Conservation (phyloP, 345 rosid genomes). For the Acer campestre region DNA sequence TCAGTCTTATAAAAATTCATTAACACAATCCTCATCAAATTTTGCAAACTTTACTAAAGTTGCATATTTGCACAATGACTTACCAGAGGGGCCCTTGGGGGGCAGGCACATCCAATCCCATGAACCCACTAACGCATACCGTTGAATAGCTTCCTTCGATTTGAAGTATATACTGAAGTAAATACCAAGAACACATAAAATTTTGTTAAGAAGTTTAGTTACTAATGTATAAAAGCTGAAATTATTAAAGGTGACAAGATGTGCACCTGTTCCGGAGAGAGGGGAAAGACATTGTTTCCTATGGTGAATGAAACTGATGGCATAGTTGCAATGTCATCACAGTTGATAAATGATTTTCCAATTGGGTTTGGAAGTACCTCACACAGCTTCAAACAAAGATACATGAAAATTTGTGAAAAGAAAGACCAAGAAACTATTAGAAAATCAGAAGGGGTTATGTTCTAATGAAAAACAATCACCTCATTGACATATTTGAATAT, state of each 20-base stretch:
- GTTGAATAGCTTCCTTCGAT: slow-evolving; percentile 38
- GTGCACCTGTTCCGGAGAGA: slow-evolving; percentile 51
- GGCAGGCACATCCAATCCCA: slow-evolving; percentile 45
- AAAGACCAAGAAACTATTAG: background rate
- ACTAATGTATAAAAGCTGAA: background rate
- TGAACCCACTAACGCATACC: slow-evolving; percentile 52
- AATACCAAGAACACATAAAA: background rate
- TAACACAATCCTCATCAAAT: too few species aligned
- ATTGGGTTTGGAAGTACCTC: slow-evolving; percentile 50
- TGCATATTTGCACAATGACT: background rate
- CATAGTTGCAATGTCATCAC: slow-evolving; percentile 37
- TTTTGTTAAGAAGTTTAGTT: background rate
- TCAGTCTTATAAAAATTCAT: too few species aligned
- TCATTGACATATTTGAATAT: slow-evolving; percentile 40
- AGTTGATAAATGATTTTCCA: slow-evolving; percentile 49
- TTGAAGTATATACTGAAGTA: slow-evolving; percentile 42
- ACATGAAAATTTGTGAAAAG: background rate
- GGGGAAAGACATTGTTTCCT: slow-evolving; percentile 44
- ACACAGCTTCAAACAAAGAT: slow-evolving; percentile 40
- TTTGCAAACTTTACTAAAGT: background rate
- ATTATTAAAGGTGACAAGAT: background rate
- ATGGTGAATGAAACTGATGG: slow-evolving; percentile 54
- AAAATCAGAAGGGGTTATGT: background rate
- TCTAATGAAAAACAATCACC: slow-evolving; percentile 32
- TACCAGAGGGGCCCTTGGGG: slow-evolving; percentile 69